Percentiles rank a stretch among this genome's conserved stretches.
These are phyloP conservation scores for Pleurotus cornucopiae DNA, from an alignment of 768 basidiomycete species.

Conservation along the genomic window DNA sequence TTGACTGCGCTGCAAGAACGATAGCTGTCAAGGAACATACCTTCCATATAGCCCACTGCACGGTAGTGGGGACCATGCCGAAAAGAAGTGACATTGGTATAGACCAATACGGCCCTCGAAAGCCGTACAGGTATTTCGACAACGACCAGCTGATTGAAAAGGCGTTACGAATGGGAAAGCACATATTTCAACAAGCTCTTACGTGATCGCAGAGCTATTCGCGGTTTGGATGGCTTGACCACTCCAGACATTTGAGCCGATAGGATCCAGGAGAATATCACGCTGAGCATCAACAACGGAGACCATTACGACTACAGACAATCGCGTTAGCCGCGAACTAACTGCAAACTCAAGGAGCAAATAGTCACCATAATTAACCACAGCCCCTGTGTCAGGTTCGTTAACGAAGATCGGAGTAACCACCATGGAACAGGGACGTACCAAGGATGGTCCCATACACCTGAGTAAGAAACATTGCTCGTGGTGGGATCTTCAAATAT, in stretches of 20 bases:
- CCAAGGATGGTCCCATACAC: slow-evolving; percentile 60
- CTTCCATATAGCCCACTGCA: slow-evolving; percentile 52
- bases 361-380: slow-evolving; percentile 31
- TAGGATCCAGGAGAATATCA: slow-evolving; percentile 46
- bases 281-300: slow-evolving; percentile 49
- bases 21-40: slow-evolving; percentile 20
- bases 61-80: slow-evolving; percentile 44
- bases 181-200: neutral
- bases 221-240: slow-evolving; percentile 46
- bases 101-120: slow-evolving; percentile 49
- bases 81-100: slow-evolving; percentile 50
- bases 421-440: slow-evolving; percentile 10
- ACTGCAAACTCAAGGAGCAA: no score
- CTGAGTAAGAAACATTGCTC: slow-evolving; percentile 37
- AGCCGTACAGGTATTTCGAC: slow-evolving; percentile 53
- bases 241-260: slow-evolving; percentile 60
- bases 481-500: slow-evolving; percentile 6
- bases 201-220: slow-evolving; percentile 55
- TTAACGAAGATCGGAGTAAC: no score
- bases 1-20: neutral
- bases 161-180: slow-evolving; percentile 40
- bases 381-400: slow-evolving; percentile 23
- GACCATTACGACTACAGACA: slow-evolving; percentile 47
- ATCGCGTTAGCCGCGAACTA: no score
- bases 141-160: slow-evolving; percentile 54